Conservation (phyloP, 495 filamentous ascomycete species). For the Aspergillus bertholletiae region DNA sequence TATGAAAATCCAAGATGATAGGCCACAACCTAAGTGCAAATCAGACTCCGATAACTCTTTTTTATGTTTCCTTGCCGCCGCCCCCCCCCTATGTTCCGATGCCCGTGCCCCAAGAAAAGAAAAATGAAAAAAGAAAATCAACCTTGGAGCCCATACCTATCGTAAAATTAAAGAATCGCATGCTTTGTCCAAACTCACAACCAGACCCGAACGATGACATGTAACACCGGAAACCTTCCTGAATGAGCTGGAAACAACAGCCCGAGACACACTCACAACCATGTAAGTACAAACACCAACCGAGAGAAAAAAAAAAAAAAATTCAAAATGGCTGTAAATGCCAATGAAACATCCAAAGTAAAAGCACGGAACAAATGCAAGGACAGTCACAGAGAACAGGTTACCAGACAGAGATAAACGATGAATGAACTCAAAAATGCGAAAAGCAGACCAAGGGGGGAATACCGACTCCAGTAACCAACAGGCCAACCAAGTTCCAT, state of each 20-base stretch:
- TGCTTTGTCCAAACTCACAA: constrained; percentile 14
- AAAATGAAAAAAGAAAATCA: background rate
- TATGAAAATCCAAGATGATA: constrained; percentile 2
- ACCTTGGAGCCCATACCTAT: constrained; percentile 15
- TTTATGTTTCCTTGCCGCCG: constrained; percentile 26
- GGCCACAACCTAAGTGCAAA: constrained; percentile 15
- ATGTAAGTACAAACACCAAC: constrained; percentile 18
- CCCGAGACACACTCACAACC: constrained; percentile 17
- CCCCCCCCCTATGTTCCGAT: constrained; percentile 14
- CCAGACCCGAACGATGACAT: constrained; percentile 18
- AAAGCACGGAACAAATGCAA: constrained; percentile 8
- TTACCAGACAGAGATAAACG: constrained; percentile 4
- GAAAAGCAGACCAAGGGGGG: constrained; percentile 17
- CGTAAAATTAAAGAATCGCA: constrained; percentile 8
- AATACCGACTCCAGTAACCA: constrained; percentile 29
- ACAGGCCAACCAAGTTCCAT: constrained; percentile 26
- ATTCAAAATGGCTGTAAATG: constrained; percentile 5
- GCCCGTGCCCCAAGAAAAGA: constrained; percentile 13
- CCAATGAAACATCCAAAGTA: constrained; percentile 8
- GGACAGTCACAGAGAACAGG: background rate
- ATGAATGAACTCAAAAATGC: constrained; percentile 17
- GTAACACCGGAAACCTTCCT: constrained; percentile 17
- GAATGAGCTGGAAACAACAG: constrained; percentile 18
- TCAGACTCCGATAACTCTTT: constrained; percentile 24
- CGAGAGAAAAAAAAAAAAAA: no score